Base-by-base conservation (phyloP, 768 basidiomycete genomes). In the Fibroporia radiculosa region DNA sequence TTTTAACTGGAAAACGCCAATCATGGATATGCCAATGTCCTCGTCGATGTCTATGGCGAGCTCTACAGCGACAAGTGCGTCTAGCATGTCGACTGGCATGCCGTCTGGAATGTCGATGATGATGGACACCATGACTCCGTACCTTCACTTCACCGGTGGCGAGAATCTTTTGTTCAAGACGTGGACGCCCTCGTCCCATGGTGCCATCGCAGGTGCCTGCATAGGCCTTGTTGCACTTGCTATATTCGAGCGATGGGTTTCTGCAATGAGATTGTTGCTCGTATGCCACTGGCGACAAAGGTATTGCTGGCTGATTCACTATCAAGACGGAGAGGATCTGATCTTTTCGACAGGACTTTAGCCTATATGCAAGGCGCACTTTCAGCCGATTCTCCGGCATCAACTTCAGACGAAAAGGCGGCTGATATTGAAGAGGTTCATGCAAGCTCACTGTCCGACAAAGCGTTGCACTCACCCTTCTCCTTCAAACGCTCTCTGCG, bases 161-260 rank as follows among this genome's bases (percentile, higher is more conserved):
- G 85, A 88, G 50, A 65, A 68, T 40, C 70, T 90, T 10, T 66
- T 77, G 61, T 92, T 93, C 66, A 52, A 75, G 46, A 64, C 72
- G 1, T 85, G 84, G 82, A 63, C 60, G 4, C 90, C 92, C 0
- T 71, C 71, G 2, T 81, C 86, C 0, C 50, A 66, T 5, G 89
- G 84, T 18, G 80, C 83, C 0, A 74, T 89, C 27, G 77, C 75
- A 18, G 90, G 85, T 0, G 82, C 88, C 29, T 85, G 81, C 57
- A 70, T 93, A 45, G 80, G 73, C 0, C 67, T 93, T 18, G 67
- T 84, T 54, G 28, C 83, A 26, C 66, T 93, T 26, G 79, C 80
- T 6, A 55, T 91, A 8, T 65, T 84, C 28, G 88, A 92, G 39
- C 70, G 91, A 49, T 80, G 77, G 63, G 61, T 93, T 33, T 60